Base-by-base conservation (phyloP, 352 stramenopile species). In the Elongisporangium anandrum region DNA sequence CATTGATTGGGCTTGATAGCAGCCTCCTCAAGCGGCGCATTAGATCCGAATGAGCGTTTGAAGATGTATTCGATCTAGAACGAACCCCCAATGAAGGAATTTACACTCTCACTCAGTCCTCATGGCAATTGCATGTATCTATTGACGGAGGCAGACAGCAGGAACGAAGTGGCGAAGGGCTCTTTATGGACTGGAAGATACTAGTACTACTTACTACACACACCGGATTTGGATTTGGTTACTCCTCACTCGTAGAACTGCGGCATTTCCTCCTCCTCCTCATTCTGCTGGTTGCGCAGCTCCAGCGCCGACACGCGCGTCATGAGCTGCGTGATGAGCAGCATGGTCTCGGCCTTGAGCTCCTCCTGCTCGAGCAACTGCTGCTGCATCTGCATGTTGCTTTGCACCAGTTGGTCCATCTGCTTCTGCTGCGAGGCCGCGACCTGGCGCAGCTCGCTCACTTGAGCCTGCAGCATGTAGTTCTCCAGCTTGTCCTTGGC, bases 261-360 rank as follows among this genome's bases (percentile, higher is more conserved):
- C 64, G 68, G 10, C 61, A 64, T 50, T 71, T 76, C 63, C n/a
- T 73, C 39, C 26, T 70, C 16, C 50, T 54, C n/a, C 26, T 56
- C 50, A n/a, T 70, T 47, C 49, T 57, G 61, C 19, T 77, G 65
- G 38, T 76, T 75, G 38, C 85, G 69, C 38, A 94, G 58, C 52
- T 94, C 85, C 20, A 94, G 75, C 59, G 88, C 61, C 20, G 85
- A 92, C 26, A 94, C 80, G 51, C 85, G 82, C 22, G 82, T 94
- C 82, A 94, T 92, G 58, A 94, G 68, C 59, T 94, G 80, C 52
- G 80, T 94, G 61, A 94, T 89, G 9, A 94, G 66, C 24, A 90
- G 75, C 75, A 85, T 92, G 54, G 85, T 94, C 69, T 92, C 85
- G 63, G 85, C 81, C 64, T 91, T 91, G 34, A 87, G 66, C 52